A percentile compares a stretch with the other conserved stretches of the same genome.
Conservation (phyloP, 2,329 filamentous ascomycete genomes). For the Hirsutella rhossiliensis region DNA sequence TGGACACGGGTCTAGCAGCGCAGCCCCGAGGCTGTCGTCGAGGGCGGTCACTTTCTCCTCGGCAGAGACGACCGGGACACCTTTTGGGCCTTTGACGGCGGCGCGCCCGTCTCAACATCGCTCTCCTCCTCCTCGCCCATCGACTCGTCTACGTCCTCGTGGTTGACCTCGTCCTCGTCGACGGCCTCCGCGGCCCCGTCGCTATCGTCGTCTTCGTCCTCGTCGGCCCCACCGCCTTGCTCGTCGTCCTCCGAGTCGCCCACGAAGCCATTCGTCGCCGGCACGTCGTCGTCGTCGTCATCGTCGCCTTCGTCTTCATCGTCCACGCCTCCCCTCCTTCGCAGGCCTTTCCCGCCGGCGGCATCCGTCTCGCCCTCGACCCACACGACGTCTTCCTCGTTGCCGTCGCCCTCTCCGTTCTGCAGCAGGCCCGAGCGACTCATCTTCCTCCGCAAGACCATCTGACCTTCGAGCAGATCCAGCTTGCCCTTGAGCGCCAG, state of each 20-base stretch:
- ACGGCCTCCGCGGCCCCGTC: slow-evolving; percentile 27
- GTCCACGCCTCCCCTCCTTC: slow-evolving; percentile 16
- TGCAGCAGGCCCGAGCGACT: slow-evolving; percentile 22
- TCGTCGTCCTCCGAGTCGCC: slow-evolving; percentile 51
- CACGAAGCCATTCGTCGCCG: slow-evolving; percentile 39
- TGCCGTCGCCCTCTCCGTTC: slow-evolving; percentile 36
- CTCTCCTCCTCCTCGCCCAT: slow-evolving; percentile 44
- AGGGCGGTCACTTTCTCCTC: slow-evolving; percentile 19
- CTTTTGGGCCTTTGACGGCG: slow-evolving; percentile 33
- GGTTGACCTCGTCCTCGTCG: slow-evolving; percentile 47
- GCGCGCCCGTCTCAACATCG: slow-evolving; percentile 34
- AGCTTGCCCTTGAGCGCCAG: slow-evolving; percentile 88
- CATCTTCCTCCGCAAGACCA: slow-evolving; percentile 64
- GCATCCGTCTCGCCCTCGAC: slow-evolving; percentile 69
- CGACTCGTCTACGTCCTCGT: slow-evolving; percentile 44
- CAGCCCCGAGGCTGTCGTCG: neutral
- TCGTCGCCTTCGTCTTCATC: slow-evolving; percentile 37
- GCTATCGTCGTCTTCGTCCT: slow-evolving; percentile 20
- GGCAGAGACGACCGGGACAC: slow-evolving; percentile 20
- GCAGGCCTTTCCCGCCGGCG: slow-evolving; percentile 21
- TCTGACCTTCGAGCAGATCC: slow-evolving; percentile 85
- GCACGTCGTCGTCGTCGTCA: slow-evolving; percentile 46
- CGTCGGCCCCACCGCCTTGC: slow-evolving; percentile 43
- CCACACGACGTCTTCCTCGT: slow-evolving; percentile 68
- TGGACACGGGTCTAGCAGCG: neutral